Evolutionary conservation across 805 yeast genomes (phyloP), one percentile per base, ranked within the genome.

Genomic region (Ogataea siamensis): DNA sequence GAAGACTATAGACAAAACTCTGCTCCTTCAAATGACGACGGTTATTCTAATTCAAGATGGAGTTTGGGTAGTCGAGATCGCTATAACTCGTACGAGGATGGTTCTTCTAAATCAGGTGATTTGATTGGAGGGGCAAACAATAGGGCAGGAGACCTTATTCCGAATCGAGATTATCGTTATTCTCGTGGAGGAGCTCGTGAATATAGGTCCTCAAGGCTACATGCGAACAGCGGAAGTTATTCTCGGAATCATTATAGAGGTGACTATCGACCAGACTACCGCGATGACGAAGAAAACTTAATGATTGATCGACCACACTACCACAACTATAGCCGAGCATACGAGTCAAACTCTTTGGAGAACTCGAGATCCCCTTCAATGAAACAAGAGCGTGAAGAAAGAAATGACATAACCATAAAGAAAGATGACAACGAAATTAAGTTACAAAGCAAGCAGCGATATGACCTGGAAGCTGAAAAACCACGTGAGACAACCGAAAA

Each of bases 141-240:
- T 32, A 43, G 50, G 30, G 46, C 53, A 3, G 52, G 55, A 2
- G 57, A 52, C 27, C 27, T 49, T 28, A 50, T 52, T 21, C 39
- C 43, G 16, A 40, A 19, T 22, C 44, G 40, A 26, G 55, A 51
- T 11, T 26, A 28, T 25, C 31, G 54, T 23, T 51, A 34, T 30
- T 27, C 37, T 10, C 32, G 50, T 18, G 37, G 42, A 14, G 31
- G 37, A n/a, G 23, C 32, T 19, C 44, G 53, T 18, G 51, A 46
- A 11, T 45, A 41, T 30, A 44, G 56, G 37, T 25, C 37, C 5
- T 32, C 20, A 13, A 24, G 41, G 7, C 24, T 38, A 10, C 41
- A 38, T 13, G 26, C 41, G 4, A 31, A 28, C 5, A 32, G 37
- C 9, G 37, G 40, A 3, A 44, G 46, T 14, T 44, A 44, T 28